These are phyloP conservation scores for Chlorophyllum brunneum DNA, from an alignment of 768 basidiomycete species.

Conservation along the genomic window DNA sequence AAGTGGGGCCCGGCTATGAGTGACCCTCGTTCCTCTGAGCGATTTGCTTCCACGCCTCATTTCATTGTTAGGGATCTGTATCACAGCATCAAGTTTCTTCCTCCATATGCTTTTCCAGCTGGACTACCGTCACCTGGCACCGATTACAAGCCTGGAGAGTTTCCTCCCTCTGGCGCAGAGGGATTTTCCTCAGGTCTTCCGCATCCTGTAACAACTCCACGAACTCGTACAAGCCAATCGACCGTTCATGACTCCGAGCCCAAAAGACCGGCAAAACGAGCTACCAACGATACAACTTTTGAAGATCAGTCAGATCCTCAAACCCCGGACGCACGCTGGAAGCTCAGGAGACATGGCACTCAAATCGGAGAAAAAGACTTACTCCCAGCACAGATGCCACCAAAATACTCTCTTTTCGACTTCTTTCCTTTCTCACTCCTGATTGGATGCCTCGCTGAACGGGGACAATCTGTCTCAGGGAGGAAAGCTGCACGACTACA, in stretches of 20 bases:
- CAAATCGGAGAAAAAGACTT: constrained; percentile 42
- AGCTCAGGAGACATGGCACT: constrained; percentile 23
- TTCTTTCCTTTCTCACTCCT: constrained; percentile 68
- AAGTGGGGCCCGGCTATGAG: constrained; percentile 45
- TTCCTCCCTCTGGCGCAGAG: neutral
- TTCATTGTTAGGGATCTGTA: constrained; percentile 48
- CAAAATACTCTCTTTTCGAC: constrained; percentile 57
- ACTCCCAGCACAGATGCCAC: constrained; percentile 52
- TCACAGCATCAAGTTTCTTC: constrained; percentile 71
- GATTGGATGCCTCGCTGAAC: constrained; percentile 39
- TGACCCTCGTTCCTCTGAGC: constrained; percentile 18
- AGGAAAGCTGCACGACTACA: constrained; percentile 55
- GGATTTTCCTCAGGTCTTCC: constrained; percentile 22
- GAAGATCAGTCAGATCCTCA: neutral
- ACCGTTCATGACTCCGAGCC: no score
- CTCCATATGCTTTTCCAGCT: constrained; percentile 54
- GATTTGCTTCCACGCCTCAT: no score
- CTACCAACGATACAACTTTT: neutral
- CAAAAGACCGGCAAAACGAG: neutral
- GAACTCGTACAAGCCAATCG: neutral
- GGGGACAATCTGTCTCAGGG: constrained; percentile 47
- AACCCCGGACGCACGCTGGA: no score
- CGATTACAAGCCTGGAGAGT: neutral
- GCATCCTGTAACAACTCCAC: constrained; percentile 11
- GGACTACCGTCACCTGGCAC: constrained; percentile 19